Evolutionary conservation across 805 yeast species (phyloP).

Genomic region (Lipomyces chichibuensis): DNA sequence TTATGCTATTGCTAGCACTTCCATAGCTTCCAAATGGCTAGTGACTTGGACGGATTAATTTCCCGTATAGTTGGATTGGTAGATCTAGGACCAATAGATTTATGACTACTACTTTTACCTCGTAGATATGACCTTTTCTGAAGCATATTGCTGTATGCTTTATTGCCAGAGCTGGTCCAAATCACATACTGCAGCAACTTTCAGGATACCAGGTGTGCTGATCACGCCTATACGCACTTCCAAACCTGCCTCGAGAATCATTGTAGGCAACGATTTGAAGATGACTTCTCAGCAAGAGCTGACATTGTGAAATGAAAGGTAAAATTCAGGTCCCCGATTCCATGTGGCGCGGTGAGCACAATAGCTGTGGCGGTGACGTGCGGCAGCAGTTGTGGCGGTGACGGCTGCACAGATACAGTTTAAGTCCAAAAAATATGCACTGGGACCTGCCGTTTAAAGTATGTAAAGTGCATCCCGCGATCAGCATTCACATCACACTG

Average conservation of each 20-base stretch:
- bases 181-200: background rate
- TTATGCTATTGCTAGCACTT: slow-evolving; percentile 16
- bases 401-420: background rate
- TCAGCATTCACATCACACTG: background rate
- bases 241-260: background rate
- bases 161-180: background rate
- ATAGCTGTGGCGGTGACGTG: background rate
- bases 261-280: background rate
- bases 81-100: background rate
- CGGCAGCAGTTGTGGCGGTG: background rate
- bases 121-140: background rate
- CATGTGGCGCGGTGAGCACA: background rate
- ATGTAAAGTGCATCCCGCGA: background rate
- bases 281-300: background rate
- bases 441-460: background rate
- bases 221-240: background rate
- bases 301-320: background rate
- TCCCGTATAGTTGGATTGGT: background rate
- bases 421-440: background rate
- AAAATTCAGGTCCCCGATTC: background rate
- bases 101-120: background rate
- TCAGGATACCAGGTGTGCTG: background rate
- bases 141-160: background rate
- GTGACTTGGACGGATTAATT: background rate
- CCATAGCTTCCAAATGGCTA: background rate